Evolutionary conservation across 148 eudicot species (phyloP), one percentile per base, ranked within the genome.

Genomic region (Vaccinium darrowii): DNA sequence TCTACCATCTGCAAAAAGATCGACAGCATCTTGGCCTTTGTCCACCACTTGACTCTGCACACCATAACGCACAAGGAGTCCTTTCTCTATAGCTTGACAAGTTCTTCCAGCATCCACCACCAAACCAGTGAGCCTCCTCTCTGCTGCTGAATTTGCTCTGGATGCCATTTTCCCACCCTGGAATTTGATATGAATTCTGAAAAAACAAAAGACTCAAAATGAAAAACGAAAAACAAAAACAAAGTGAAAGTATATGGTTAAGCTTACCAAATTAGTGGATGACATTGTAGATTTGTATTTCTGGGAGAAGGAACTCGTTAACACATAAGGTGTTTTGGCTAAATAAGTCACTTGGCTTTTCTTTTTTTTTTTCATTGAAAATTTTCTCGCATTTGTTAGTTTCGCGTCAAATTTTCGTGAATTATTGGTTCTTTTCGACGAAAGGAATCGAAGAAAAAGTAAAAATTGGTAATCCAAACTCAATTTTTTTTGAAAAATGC

Each of bases 61-160:
- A 19, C 49, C 77, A 73, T 73, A 15, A 15, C 18, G 50, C 49
- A 8, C 25, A 7, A 73, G 77, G 8, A 73, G 77, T 73, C 23
- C 51, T n/a, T 73, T 73, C 77, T 73, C 74, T 12, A 73, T 12
- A 5, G 51, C 77, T 73, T 73, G 77, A 16, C 77, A 73, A 73
- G 77, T 73, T 39, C 12, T 73, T 18, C 77, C 77, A 73, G 10
- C 39, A 8, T 73, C 77, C 18, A 73, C 77, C 77, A 73, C 49
- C 77, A 73, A n/a, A 73, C n/a, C 77, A 33, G 77, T 73, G 77
- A 36, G 77, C 16, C 77, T 73, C 77, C 39, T 36, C 77, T 16
- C 77, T 27, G 49, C 3, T 7, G 49, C 77, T 73, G 51, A 39
- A 39, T 39, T 73, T 39, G 50, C 11, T 73, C 15, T 73, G 49